Evolutionary conservation across 2,329 filamentous ascomycete species (phyloP), one percentile per base, ranked within the genome.

Genomic region (Diatrype stigma): DNA sequence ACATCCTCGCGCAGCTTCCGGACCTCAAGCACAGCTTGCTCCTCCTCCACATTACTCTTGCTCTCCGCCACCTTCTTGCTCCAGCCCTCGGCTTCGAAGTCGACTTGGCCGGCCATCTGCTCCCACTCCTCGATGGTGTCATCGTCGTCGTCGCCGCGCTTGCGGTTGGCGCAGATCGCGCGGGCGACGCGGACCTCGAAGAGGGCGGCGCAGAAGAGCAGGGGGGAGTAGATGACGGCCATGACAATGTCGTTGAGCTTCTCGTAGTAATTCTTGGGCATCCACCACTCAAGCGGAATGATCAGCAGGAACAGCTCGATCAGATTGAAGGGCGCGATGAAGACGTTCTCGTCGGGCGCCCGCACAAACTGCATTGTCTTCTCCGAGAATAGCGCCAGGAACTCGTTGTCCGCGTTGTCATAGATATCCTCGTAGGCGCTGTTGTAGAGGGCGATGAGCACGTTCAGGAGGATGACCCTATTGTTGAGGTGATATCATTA

Each of bases 351-450:
- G 62, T 99, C 94, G 0, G 94, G 94, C 0, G 94, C 94, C 46
- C 94, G 89, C 17, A 97, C 90, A 63, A 96, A 99, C 63, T 96
- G 91, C 80, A 97, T 90, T 0, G 94, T 96, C 71, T 96, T 96
- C 60, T 95, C 89, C 0, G 90, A 81, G 70, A 96, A 96, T 3
- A 97, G 81, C 0, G 91, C 93, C 67, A 99, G 85, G 70, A 91
- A 99, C 69, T 99, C 94, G 68, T 99, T 94, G 58, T 90, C 87
- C 4, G 94, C 91, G 64, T 99, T 92, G 44, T 89, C 86, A 62
- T 92, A 95, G 53, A 96, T 95, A 68, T 96, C 91, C 64, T 95
- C 89, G 67, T 99, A 97, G 2, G 94, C 91, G 45, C 87, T 93
- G 72, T 97, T 97, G 76, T 96, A 99, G 6, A 99, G 82, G 0